Evolutionary conservation across 1,139 yeast genomes (phyloP).

Genomic region (Candida sp.): DNA sequence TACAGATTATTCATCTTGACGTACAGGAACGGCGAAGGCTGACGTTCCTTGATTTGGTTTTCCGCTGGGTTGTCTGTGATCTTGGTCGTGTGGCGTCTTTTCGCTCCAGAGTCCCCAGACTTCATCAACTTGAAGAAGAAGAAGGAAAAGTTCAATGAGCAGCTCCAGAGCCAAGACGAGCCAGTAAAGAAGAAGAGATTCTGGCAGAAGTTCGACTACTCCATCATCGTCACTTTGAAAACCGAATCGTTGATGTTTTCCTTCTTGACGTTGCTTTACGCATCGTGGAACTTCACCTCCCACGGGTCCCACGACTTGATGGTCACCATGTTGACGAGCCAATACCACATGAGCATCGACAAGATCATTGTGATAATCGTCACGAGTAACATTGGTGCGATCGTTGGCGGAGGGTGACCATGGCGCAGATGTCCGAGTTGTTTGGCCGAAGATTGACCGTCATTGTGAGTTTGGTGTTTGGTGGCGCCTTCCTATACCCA

Average conservation of each 20-base stretch:
- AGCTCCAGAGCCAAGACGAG: conserved; percentile 1
- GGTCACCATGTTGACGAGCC: conserved; percentile 50
- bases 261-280: conserved; percentile 49
- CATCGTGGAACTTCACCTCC: conserved; percentile 55
- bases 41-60: conserved; percentile 87
- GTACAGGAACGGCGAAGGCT: conserved; percentile 49
- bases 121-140: conserved; percentile 21
- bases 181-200: conserved; percentile 1
- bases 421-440: conserved; percentile 49
- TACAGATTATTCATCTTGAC: conserved; percentile 62
- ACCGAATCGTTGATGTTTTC: conserved; percentile 49
- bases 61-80: conserved; percentile 60
- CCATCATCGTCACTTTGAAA: conserved; percentile 24
- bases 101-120: conserved; percentile 37
- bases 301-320: conserved; percentile 61
- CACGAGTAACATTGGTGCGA: conserved; percentile 54
- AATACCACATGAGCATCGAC: conserved; percentile 36
- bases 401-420: conserved; percentile 48
- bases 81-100: conserved; percentile 35
- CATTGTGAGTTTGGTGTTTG: conserved; percentile 28
- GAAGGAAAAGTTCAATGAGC: conserved; percentile 16
- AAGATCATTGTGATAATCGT: conserved; percentile 47
- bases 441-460: conserved; percentile 53
- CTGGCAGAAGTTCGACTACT: conserved; percentile 16
- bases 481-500: conserved; percentile 41